A percentile compares a stretch with the other conserved stretches of the same genome.
Conservation (phyloP, 805 yeast species). For the Torulaspora gathmanii region DNA sequence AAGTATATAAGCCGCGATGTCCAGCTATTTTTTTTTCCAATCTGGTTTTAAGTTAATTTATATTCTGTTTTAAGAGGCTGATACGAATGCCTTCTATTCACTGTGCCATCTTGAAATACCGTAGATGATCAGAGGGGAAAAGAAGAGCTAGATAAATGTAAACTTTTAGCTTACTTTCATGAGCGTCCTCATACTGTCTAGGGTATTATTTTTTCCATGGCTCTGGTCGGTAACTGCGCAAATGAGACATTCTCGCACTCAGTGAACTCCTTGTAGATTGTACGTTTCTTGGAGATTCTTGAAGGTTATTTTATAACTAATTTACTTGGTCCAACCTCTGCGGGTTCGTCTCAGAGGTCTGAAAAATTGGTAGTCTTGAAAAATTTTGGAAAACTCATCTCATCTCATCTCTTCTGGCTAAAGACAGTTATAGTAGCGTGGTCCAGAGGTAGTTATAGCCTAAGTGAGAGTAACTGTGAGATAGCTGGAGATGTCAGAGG, state of each 20-base stretch:
- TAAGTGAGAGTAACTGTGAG: background rate
- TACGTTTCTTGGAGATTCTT: background rate
- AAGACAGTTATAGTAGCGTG: constrained; percentile 1
- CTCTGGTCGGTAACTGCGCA: constrained; percentile 37
- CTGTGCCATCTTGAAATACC: constrained; percentile 34
- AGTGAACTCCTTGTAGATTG: too few relatives aligned
- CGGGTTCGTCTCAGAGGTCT: constrained; percentile 1
- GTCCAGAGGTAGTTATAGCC: background rate
- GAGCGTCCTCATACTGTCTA: constrained; percentile 40
- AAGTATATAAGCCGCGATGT: background rate
- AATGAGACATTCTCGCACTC: constrained; percentile 19
- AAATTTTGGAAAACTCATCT: constrained; percentile 11
- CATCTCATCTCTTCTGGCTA: constrained; percentile 22
- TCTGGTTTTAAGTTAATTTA: too few relatives aligned
- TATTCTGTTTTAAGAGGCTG: constrained; percentile 18
- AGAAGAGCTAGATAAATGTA: constrained; percentile 35
- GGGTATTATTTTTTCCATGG: constrained; percentile 21
- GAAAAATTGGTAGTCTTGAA: constrained; percentile 2
- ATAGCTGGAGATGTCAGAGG: constrained; percentile 21
- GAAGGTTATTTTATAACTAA: background rate
- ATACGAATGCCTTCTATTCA: constrained; percentile 40
- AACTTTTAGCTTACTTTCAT: constrained; percentile 14
- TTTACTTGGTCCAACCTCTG: background rate
- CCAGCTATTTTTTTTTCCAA: background rate
- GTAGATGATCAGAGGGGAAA: constrained; percentile 40